phyloP scores from a whole-genome alignment of 768 basidiomycete species.

The Boletus sp. region DNA sequence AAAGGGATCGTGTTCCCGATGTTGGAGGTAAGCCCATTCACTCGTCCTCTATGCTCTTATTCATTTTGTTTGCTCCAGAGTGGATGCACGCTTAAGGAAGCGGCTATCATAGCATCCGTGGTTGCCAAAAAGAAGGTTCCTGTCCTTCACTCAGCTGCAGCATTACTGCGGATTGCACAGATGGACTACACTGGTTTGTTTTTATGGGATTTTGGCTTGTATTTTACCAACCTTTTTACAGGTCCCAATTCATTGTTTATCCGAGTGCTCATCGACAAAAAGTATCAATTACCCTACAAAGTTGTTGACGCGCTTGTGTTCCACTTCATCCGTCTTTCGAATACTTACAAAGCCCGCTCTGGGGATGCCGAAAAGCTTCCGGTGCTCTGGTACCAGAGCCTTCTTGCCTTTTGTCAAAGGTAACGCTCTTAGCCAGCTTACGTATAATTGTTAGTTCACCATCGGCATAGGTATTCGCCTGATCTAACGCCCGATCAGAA shows the following conservation, averaged over 20 bases:
- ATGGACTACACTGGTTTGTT: constrained; percentile 91
- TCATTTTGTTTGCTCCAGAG: constrained; percentile 36
- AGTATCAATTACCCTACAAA: constrained; percentile 96
- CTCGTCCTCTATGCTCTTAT: constrained; percentile 28
- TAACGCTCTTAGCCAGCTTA: constrained; percentile 30
- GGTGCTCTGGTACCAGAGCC: constrained; percentile 98
- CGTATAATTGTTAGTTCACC: constrained; percentile 1
- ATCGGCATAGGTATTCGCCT: constrained; percentile 70
- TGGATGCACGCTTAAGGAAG: constrained; percentile 91
- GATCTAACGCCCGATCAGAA: constrained; percentile 97
- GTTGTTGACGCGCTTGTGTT: constrained; percentile 96
- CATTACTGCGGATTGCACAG: constrained; percentile 85
- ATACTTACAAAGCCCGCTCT: constrained; percentile 74
- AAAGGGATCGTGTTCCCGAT: constrained; percentile 97
- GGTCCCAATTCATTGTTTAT: constrained; percentile 97
- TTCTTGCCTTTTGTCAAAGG: constrained; percentile 94
- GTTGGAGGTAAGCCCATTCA: constrained; percentile 64
- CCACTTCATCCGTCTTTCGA: constrained; percentile 96
- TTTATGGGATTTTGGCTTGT: not conserved
- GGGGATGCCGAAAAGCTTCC: constrained; percentile 81
- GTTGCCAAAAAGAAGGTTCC: constrained; percentile 90
- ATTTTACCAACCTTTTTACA: constrained; percentile 9
- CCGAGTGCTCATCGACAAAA: constrained; percentile 95
- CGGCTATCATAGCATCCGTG: constrained; percentile 90
- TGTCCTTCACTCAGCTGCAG: constrained; percentile 95